A percentile compares a stretch with the other conserved stretches of the same genome.
Evolutionary conservation across 2,329 filamentous ascomycete genomes (phyloP).

Genomic region (Didymella arachidicola): DNA sequence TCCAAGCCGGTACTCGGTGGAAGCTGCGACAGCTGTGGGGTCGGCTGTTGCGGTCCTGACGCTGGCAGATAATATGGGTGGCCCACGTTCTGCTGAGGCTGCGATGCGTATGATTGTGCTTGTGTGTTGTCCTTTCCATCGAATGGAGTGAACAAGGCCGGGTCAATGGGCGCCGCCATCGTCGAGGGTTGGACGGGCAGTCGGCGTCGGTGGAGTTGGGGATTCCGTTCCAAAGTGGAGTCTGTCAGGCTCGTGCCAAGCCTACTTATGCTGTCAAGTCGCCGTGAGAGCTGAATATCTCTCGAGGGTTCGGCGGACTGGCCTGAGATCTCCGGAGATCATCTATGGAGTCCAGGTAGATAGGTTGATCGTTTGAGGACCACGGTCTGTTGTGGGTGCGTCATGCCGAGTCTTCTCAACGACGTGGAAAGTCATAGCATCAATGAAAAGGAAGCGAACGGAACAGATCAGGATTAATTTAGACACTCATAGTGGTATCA

Average conservation of each 20-base stretch:
- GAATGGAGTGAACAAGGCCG: conserved; percentile 39
- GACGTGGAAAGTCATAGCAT: background rate
- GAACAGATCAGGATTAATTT: too few relatives aligned
- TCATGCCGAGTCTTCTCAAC: background rate
- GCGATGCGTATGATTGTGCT: conserved; percentile 36
- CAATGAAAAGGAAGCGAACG: background rate
- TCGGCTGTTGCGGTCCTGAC: conserved; percentile 31
- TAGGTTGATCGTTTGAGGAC: background rate
- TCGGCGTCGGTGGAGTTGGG: background rate
- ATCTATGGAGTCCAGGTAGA: too few relatives aligned
- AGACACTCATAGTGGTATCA: background rate
- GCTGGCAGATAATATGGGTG: conserved; percentile 47
- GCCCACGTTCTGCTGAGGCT: conserved; percentile 32
- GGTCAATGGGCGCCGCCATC: conserved; percentile 46
- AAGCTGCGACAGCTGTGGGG: conserved; percentile 24
- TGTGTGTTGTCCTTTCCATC: conserved; percentile 24
- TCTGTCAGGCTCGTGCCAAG: too few relatives aligned
- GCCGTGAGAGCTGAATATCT: too few relatives aligned
- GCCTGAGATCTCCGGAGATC: too few relatives aligned
- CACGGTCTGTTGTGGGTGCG: background rate
- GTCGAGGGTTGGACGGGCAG: background rate
- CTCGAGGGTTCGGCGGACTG: too few relatives aligned
- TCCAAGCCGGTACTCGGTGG: conserved; percentile 36
- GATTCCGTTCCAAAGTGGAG: too few relatives aligned
- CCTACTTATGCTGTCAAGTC: too few relatives aligned